Conservation (phyloP, 441 rosid species). For the Capsella rubella region DNA sequence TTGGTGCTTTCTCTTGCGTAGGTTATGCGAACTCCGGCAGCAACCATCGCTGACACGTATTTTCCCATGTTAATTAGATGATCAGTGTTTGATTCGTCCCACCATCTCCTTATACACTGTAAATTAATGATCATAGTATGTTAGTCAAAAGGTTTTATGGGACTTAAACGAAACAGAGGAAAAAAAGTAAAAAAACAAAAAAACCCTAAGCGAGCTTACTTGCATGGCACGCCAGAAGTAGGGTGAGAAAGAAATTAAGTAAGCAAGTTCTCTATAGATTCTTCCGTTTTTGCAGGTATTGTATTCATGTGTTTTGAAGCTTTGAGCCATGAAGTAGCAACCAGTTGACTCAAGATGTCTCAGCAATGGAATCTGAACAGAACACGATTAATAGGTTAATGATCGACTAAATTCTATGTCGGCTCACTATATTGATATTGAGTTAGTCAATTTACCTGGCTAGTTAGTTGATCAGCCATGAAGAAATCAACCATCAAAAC, state of each 20-base stretch:
- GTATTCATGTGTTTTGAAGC: slow-evolving; percentile 70
- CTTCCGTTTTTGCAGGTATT: slow-evolving; percentile 79
- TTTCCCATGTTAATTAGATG: slow-evolving; percentile 97
- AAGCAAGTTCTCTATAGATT: slow-evolving; percentile 74
- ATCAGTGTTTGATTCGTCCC: slow-evolving; percentile 71
- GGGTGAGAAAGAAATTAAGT: slow-evolving; percentile 84
- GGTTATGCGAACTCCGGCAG: slow-evolving; percentile 88
- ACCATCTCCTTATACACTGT: slow-evolving; percentile 96
- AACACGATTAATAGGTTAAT: background rate
- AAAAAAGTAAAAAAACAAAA: background rate
- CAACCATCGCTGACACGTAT: slow-evolving; percentile 96
- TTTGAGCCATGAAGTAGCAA: slow-evolving; percentile 87
- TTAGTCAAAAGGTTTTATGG: background rate
- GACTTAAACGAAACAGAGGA: background rate
- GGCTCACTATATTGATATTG: background rate
- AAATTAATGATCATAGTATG: background rate
- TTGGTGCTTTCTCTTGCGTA: slow-evolving; percentile 60
- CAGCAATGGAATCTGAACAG: slow-evolving; percentile 77
- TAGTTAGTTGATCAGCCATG: slow-evolving; percentile 98
- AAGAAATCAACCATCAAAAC: slow-evolving; percentile 95
- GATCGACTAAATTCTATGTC: background rate
- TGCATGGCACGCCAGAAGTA: slow-evolving; percentile 99
- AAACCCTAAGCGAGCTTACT: slow-evolving; percentile 49
- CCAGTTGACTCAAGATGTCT: slow-evolving; percentile 88
- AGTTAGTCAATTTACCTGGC: slow-evolving; percentile 68